Evolutionary conservation across 768 basidiomycete genomes (phyloP), one percentile per base, ranked within the genome.

Genomic region (Leccinum rimulosum): DNA sequence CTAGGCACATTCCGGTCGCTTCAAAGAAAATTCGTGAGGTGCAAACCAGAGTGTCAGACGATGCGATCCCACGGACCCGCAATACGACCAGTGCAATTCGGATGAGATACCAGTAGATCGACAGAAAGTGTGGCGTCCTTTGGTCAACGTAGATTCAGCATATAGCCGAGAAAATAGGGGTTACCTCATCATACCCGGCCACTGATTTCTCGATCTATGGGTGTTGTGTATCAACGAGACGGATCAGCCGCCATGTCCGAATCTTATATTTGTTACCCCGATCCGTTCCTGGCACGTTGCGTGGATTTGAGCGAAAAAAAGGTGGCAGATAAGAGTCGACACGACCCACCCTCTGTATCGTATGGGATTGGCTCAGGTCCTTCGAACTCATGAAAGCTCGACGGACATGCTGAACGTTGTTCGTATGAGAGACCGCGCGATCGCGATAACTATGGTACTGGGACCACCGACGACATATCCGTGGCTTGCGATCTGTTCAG

Each of bases 1-100:
- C 90, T 8, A 93, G 82, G 65, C 93, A 95, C 91, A 95, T 94
- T 48, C 93, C 93, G 3, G 93, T 95, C 1, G 87, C 88, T 88
- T 64, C 61, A 27, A 30, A 49, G 33, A 54, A 54, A 28, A 17
- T 11, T 52, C 43, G 15, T 67, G 12, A 65, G 54, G 28, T 48
- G 22, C 35, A 35, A 35, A 35, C 35, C 12, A 35, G 5, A 35
- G 5, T 5, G 35, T 14, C 35, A 35, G 35, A 14, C 35, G 35
- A 35, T 35, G 35, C 35, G 12, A 35, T 14, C 35, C 35, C 12
- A 35, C 35, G 35, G 10, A 35, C 35, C 35, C 12, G 35, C 35
- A 14, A 35, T 35, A 45, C 92, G 84, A 5, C 96, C 96, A 66
- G 89, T 96, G 76, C 96, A 98, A 70, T 91, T 95, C 14, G 79